Percentiles rank a stretch among this genome's conserved stretches.
These are phyloP conservation scores for Massospora cicadina DNA, from an alignment of 371 early-diverging fungal species.

Conservation along the genomic window DNA sequence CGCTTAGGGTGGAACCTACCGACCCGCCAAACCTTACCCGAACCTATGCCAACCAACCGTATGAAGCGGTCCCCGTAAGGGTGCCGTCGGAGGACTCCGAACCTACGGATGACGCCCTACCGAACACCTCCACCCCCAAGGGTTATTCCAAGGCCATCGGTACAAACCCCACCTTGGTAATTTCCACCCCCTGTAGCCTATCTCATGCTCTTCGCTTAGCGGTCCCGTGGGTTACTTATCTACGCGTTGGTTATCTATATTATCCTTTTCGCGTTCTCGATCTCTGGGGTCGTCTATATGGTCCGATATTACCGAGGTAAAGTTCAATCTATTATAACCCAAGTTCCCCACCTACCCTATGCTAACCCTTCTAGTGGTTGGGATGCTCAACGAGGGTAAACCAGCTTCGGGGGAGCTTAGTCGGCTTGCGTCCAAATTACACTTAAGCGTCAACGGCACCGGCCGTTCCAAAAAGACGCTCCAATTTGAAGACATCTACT, in stretches of 20 bases:
- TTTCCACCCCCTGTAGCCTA: not conserved
- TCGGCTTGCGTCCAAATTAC: not conserved
- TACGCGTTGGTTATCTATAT: not conserved
- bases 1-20: too few relatives aligned
- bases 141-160: not conserved
- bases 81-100: not conserved
- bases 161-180: not conserved
- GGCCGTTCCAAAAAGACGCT: not conserved
- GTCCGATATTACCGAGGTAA: not conserved
- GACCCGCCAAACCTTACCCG: too few relatives aligned
- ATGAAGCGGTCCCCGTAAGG: not conserved
- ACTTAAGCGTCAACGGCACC: not conserved
- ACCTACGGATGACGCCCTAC: not conserved
- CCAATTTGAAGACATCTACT: conserved; percentile 4
- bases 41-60: too few relatives aligned
- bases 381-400: not conserved
- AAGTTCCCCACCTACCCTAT: not conserved
- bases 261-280: not conserved
- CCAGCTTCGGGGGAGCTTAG: not conserved
- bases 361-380: not conserved
- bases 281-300: not conserved
- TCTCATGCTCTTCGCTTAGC: not conserved
- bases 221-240: not conserved
- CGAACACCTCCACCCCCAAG: not conserved
- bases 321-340: not conserved